These are phyloP conservation scores for Solanum dulcamara DNA, from an alignment of 257 asterid species.

Conservation along the genomic window DNA sequence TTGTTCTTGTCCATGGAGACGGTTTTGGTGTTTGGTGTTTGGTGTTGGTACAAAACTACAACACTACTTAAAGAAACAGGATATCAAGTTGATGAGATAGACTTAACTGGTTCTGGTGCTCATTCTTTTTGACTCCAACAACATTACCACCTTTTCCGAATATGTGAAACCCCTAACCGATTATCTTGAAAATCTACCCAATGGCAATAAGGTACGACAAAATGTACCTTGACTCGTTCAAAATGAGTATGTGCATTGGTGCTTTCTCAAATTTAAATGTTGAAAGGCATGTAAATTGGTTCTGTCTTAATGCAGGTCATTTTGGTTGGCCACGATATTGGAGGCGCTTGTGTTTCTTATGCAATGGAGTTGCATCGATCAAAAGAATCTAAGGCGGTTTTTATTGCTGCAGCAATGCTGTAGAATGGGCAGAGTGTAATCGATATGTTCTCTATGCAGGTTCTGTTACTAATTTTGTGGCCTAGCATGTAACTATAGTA, in stretches of 20 bases:
- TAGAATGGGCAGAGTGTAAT: slow-evolving; percentile 28
- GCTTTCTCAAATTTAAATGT: background rate
- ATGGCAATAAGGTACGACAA: slow-evolving; percentile 20
- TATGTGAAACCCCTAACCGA: slow-evolving; percentile 34
- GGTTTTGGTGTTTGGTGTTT: slow-evolving; percentile 58
- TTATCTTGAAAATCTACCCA: slow-evolving; percentile 26
- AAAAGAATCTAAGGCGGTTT: slow-evolving; percentile 34
- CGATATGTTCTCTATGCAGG: slow-evolving; percentile 35
- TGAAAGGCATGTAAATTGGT: background rate
- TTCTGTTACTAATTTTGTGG: background rate
- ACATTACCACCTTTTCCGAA: slow-evolving; percentile 21
- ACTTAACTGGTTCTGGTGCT: slow-evolving; percentile 44
- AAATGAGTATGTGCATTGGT: background rate
- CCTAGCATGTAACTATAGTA: background rate
- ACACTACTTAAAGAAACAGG: slow-evolving; percentile 34
- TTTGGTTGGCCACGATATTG: slow-evolving; percentile 49
- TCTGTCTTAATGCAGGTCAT: slow-evolving; percentile 23
- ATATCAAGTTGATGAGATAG: slow-evolving; percentile 29
- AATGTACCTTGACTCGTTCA: background rate
- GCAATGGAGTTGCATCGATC: slow-evolving; percentile 39
- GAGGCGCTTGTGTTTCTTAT: slow-evolving; percentile 38
- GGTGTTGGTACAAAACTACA: slow-evolving; percentile 58
- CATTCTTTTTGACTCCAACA: slow-evolving; percentile 36
- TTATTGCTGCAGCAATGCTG: slow-evolving; percentile 46
- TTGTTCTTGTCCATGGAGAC: slow-evolving; percentile 49